Base-by-base conservation (phyloP, 768 basidiomycete species). In the Hortiboletus flavorubellus region DNA sequence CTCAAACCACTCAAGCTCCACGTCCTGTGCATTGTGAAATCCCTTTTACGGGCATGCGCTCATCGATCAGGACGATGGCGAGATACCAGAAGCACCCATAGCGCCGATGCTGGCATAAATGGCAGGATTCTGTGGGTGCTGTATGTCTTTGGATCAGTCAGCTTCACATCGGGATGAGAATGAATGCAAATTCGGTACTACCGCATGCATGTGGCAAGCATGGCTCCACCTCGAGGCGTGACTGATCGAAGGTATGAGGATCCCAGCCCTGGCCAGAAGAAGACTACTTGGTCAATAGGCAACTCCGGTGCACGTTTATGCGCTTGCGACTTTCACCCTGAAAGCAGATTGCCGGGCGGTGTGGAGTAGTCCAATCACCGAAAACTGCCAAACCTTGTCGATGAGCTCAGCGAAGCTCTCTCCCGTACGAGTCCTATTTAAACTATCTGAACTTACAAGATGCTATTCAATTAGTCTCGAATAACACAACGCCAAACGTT, bases 171-270 rank as follows among this genome's bases (percentile, higher is more conserved):
- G 59, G 45, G 47, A 54, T 61, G 58, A 63, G 68, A 69, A 68
- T 58, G 60, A 68, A 65, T 42, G 59, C 67, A 65, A 69, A 68
- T 65, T 63, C 60, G 68, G 69, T 31, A 64, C 61, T 55, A 35
- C 30, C 46, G 59, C 46, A 52, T 60, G 59, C 69, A 66, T 67
- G 71, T 70, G 70, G 67, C 53, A 56, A 59, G 61, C 69, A 72
- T 60, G 68, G 64, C 50, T 62, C 65, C 60, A 59, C 68, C 68
- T 71, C 67, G 69, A 70, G 69, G 67, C 47, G 68, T 69, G 71
- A 72, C 60, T 67, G 71, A 70, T 71, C 51, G 2, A 54, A 70
- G 59, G 53, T 45, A 40, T 61, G 67, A 69, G 67, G 64, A 69
- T 70, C 64, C 43, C 68, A 69, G 43, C 53, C 59, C 58, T 62